Conservation (phyloP, 345 rosid genomes). For the Laguncularia racemosa region DNA sequence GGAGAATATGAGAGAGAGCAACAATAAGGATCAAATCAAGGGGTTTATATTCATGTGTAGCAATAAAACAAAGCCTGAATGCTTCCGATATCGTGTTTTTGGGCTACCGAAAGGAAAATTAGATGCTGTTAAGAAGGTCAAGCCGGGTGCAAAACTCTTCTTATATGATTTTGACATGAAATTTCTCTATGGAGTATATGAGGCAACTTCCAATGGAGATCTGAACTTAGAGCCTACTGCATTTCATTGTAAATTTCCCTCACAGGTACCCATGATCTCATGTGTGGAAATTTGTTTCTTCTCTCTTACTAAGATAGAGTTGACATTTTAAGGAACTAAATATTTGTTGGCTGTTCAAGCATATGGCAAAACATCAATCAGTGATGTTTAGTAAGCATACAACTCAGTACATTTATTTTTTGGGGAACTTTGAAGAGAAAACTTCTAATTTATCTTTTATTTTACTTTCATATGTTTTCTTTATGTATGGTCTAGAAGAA, state of each 20-base stretch:
- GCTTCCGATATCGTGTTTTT: constrained; percentile 27
- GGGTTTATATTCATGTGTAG: constrained; percentile 30
- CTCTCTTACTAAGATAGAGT: background rate
- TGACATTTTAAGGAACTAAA: too few species aligned
- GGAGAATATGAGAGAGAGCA: background rate
- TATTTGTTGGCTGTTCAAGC: background rate
- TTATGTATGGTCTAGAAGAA: too few species aligned
- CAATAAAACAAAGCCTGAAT: constrained; percentile 19
- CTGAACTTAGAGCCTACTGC: constrained; percentile 26
- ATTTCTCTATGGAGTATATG: constrained; percentile 24
- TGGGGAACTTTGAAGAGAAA: too few species aligned
- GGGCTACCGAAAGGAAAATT: constrained; percentile 19
- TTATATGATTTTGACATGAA: constrained; percentile 27
- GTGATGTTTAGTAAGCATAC: too few species aligned
- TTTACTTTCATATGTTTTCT: too few species aligned
- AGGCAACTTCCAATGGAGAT: constrained; percentile 23
- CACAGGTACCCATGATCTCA: constrained; percentile 16
- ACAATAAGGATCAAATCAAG: constrained; percentile 1
- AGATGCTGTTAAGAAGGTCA: constrained; percentile 17
- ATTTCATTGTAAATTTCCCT: constrained; percentile 22
- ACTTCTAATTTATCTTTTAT: too few species aligned
- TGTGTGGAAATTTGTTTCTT: background rate
- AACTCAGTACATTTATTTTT: too few species aligned
- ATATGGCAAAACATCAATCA: too few species aligned
- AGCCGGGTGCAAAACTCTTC: constrained; percentile 19